phyloP scores from a whole-genome alignment of 371 early-diverging fungal species.

The Mucor lusitanicus region DNA sequence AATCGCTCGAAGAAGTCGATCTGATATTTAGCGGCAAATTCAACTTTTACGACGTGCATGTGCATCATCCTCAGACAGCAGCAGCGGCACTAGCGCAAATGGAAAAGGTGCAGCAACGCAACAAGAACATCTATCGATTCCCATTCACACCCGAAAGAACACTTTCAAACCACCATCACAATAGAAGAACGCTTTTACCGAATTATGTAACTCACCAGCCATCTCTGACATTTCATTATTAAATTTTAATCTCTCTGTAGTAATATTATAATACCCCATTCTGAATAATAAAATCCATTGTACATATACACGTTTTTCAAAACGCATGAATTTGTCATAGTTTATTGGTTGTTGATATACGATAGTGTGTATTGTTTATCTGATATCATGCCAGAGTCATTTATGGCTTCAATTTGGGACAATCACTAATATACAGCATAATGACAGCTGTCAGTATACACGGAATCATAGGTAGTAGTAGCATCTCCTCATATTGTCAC shows the following conservation, averaged over 20 bases:
- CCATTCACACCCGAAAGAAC: conserved; percentile 27
- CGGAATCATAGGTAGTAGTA: no score
- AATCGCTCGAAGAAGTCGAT: conserved; percentile 55
- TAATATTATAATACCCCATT: not conserved
- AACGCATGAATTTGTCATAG: not conserved
- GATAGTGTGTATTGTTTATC: not conserved
- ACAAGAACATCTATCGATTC: conserved; percentile 21
- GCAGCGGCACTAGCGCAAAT: conserved; percentile 45
- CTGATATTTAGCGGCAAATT: conserved; percentile 48
- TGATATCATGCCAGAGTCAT: not conserved
- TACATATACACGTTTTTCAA: not conserved
- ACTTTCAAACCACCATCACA: not conserved
- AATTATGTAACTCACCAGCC: conserved; percentile 6
- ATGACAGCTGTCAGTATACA: not conserved
- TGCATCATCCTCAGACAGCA: conserved; percentile 52
- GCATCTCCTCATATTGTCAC: not conserved
- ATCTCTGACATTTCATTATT: not conserved
- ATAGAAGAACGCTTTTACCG: conserved; percentile 12
- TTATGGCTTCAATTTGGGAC: not conserved
- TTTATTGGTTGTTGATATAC: not conserved
- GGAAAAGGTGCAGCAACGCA: conserved; percentile 31
- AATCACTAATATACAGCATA: not conserved
- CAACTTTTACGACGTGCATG: conserved; percentile 44
- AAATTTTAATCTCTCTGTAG: not conserved
- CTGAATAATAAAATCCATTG: not conserved